Base-by-base conservation (phyloP, 192 early-diverging fungal species). In the Linnemannia zychae region DNA sequence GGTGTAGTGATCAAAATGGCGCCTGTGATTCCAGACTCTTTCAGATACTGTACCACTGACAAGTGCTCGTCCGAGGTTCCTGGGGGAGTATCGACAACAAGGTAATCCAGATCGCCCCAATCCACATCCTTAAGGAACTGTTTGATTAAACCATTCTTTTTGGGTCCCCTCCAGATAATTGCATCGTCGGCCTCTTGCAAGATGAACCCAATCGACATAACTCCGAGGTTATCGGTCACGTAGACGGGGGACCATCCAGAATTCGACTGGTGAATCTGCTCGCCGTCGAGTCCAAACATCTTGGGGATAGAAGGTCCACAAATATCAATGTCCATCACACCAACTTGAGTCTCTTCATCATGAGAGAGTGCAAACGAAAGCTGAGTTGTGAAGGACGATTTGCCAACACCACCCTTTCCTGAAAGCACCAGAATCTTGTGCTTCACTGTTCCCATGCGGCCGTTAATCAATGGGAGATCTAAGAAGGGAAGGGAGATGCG, bases 391-490 rank as follows among this genome's bases (percentile, higher is more conserved):
- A 97, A 95, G 38, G 97, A 98, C 12, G 93, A 94, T 89, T 99
- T 99, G 69, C 99, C 99, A 3, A 99, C 99, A 44, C 99, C 99
- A 77, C 99, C 99, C 86, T 99, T 99, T 34, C 99, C 99, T 0
- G 97, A 98, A 33, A 99, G 94, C 16, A 99, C 94, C 12, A 99
- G 90, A n/a, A 99, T 89, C 72, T 98, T 97, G 88, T 97, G 96
- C 86, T 96, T 95, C 34, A 94, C 91, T 36, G 67, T 81, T 4
- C 73, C 66, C 78, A 96, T 89, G 17, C 94, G 90, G 57, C 94
- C 89, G 18, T 90, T 89, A 33, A 96, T 94, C 3, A 93, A 34
- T 17, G 92, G 87, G 31, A 96, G 82, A 78, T 92, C 95, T 91
- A 74, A 50, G 33, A 18, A n/a, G 44, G n/a, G n/a, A n/a, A n/a